Percentiles rank a stretch among this genome's conserved stretches.
These are phyloP conservation scores for Coleophoma crateriformis DNA, from an alignment of 2,329 filamentous ascomycete genomes.

Conservation along the genomic window DNA sequence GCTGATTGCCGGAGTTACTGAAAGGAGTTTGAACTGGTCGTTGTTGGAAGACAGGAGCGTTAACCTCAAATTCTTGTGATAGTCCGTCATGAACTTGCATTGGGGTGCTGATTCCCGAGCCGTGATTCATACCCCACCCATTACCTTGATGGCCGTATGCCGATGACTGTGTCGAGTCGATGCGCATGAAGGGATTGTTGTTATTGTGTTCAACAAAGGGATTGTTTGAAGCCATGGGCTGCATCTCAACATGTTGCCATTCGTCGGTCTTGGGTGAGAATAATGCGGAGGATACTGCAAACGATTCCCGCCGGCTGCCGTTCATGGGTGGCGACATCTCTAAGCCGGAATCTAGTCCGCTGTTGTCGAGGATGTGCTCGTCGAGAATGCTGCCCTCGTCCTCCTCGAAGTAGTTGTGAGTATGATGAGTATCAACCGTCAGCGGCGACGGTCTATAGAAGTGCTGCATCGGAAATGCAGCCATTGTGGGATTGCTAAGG, in stretches of 20 bases:
- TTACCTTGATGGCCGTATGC: slow-evolving; percentile 22
- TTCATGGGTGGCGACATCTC: slow-evolving; percentile 60
- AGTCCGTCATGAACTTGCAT: slow-evolving; percentile 65
- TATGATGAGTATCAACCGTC: slow-evolving; percentile 24
- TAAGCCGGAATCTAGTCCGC: slow-evolving; percentile 52
- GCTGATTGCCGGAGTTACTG: slow-evolving; percentile 42
- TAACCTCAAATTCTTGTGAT: slow-evolving; percentile 48
- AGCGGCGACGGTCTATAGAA: slow-evolving; percentile 25
- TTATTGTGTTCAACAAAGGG: slow-evolving; percentile 50
- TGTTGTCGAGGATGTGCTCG: slow-evolving; percentile 55
- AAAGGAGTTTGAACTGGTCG: slow-evolving; percentile 50
- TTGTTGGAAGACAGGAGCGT: slow-evolving; percentile 41
- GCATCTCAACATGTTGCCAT: slow-evolving; percentile 61
- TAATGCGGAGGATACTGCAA: slow-evolving; percentile 50
- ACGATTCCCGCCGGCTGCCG: slow-evolving; percentile 58
- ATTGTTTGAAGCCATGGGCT: slow-evolving; percentile 57
- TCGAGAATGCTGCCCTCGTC: slow-evolving; percentile 56
- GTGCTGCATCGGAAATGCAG: slow-evolving; percentile 24
- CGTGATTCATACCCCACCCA: slow-evolving; percentile 31
- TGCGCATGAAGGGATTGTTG: slow-evolving; percentile 64
- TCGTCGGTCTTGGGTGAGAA: slow-evolving; percentile 62
- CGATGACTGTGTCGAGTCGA: slow-evolving; percentile 44
- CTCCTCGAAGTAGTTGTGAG: slow-evolving; percentile 53
- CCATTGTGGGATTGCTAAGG: slow-evolving; percentile 19
- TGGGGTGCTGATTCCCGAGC: slow-evolving; percentile 68